phyloP scores from a whole-genome alignment of 1,284 basidiomycete species.

The Trametes polyzona region DNA sequence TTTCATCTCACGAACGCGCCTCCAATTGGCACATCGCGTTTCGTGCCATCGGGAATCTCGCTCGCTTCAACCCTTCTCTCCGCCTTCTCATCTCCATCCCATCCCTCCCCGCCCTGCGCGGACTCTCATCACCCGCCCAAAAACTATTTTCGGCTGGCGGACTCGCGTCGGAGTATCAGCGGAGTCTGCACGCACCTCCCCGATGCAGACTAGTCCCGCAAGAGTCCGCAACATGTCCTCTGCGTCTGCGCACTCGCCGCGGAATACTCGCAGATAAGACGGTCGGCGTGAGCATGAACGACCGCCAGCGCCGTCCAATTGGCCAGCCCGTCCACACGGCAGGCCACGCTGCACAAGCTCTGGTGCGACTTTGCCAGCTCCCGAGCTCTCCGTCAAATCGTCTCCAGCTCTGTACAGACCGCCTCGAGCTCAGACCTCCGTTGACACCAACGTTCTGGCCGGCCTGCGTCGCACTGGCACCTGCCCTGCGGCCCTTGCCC shows the following conservation, averaged over 20 bases:
- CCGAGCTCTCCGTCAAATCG: slow-evolving; percentile 2
- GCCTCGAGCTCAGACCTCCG: too few species aligned
- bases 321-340: slow-evolving; percentile 1
- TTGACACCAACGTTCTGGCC: too few species aligned
- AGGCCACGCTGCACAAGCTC: slow-evolving; percentile 8
- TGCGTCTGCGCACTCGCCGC: slow-evolving; percentile 10
- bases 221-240: neutral
- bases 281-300: neutral
- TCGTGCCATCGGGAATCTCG: slow-evolving; percentile 20
- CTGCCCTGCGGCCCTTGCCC: slow-evolving; percentile 5
- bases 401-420: too few species aligned
- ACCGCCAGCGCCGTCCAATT: neutral
- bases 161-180: slow-evolving; percentile 16
- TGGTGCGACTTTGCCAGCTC: slow-evolving; percentile 8
- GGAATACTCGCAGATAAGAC: slow-evolving; percentile 15
- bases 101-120: slow-evolving; percentile 11
- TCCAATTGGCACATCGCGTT: slow-evolving; percentile 21
- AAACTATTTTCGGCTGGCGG: slow-evolving; percentile 16
- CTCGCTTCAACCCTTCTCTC: slow-evolving; percentile 7
- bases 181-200: slow-evolving; percentile 14
- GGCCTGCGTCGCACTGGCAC: too few species aligned
- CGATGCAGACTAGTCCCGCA: slow-evolving; percentile 4
- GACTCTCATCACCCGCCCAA: slow-evolving; percentile 11
- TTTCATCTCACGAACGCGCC: slow-evolving; percentile 22
- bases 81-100: too few species aligned